phyloP scores from a whole-genome alignment of 2,329 filamentous ascomycete species.

The Phyllosticta citribraziliensis region DNA sequence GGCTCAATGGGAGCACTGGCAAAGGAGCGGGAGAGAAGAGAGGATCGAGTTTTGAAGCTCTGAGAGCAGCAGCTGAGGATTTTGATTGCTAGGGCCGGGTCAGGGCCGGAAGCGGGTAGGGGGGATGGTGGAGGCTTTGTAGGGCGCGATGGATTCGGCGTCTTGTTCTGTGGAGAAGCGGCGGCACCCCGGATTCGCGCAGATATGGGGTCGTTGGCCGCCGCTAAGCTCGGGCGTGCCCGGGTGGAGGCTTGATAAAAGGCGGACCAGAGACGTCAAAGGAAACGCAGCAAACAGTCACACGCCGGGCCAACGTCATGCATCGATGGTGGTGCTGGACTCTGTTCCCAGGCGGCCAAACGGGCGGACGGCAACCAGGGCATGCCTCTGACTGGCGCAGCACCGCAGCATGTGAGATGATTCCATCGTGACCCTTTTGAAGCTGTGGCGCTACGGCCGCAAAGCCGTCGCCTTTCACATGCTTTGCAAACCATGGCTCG shows the following conservation, averaged over 20 bases:
- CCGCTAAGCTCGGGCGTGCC: neutral
- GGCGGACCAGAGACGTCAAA: neutral
- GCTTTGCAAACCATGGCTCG: neutral
- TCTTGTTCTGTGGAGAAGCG: conserved; percentile 1
- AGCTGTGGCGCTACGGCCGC: neutral
- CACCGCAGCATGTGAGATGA: neutral
- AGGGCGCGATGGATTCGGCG: conserved; percentile 8
- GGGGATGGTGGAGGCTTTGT: conserved; percentile 10
- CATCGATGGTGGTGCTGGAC: neutral
- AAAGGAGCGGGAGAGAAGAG: neutral
- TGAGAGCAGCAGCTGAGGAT: neutral
- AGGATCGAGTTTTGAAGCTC: neutral
- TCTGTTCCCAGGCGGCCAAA: neutral
- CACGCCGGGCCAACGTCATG: neutral
- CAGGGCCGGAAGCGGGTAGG: conserved; percentile 8
- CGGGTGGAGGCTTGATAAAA: neutral
- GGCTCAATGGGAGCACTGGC: neutral
- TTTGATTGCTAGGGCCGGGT: conserved; percentile 3
- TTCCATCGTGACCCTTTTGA: neutral
- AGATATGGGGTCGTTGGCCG: neutral
- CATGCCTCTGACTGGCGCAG: neutral
- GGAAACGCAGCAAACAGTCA: neutral
- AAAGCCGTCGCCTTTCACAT: neutral
- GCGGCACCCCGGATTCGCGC: conserved; percentile 9
- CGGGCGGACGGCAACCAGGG: neutral